A percentile compares a stretch with the other conserved stretches of the same genome.
These are phyloP conservation scores for Melampsora americana DNA, from an alignment of 1,284 basidiomycete genomes.

Conservation along the genomic window DNA sequence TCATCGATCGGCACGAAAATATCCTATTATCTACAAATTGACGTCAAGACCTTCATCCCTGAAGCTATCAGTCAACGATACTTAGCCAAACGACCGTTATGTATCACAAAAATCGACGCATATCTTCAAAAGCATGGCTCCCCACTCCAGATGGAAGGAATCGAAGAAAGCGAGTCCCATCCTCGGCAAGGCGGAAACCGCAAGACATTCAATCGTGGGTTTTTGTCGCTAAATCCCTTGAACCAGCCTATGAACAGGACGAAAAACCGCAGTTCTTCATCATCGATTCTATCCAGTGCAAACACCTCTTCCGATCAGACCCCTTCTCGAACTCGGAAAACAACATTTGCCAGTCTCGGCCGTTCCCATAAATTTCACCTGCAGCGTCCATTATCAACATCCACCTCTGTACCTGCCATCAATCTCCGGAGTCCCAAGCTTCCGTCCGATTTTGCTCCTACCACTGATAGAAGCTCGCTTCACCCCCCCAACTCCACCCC, in stretches of 20 bases:
- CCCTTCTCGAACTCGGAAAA: constrained; percentile 39
- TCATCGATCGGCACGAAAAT: constrained; percentile 42
- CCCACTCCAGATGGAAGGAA: constrained; percentile 46
- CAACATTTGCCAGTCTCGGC: constrained; percentile 40
- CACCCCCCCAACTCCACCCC: neutral
- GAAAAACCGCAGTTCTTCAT: constrained; percentile 23
- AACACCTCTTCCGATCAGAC: constrained; percentile 40
- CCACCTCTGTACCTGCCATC: constrained; percentile 17
- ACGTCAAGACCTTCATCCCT: constrained; percentile 50
- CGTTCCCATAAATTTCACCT: constrained; percentile 18
- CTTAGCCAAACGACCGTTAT: constrained; percentile 48
- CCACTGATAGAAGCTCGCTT: neutral
- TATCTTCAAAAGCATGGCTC: constrained; percentile 49
- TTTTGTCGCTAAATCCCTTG: constrained; percentile 46
- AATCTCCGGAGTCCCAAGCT: neutral
- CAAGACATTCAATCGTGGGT: constrained; percentile 45
- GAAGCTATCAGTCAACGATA: constrained; percentile 48
- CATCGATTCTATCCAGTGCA: constrained; percentile 40
- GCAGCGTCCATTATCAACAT: constrained; percentile 11
- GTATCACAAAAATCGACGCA: constrained; percentile 49
- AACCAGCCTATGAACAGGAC: constrained; percentile 21
- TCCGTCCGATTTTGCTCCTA: neutral
- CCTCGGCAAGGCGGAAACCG: constrained; percentile 13
- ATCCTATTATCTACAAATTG: constrained; percentile 48
- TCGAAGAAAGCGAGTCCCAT: constrained; percentile 45